These are phyloP conservation scores for Beauveria brongniartii DNA, from an alignment of 2,329 filamentous ascomycete genomes.

Conservation along the genomic window DNA sequence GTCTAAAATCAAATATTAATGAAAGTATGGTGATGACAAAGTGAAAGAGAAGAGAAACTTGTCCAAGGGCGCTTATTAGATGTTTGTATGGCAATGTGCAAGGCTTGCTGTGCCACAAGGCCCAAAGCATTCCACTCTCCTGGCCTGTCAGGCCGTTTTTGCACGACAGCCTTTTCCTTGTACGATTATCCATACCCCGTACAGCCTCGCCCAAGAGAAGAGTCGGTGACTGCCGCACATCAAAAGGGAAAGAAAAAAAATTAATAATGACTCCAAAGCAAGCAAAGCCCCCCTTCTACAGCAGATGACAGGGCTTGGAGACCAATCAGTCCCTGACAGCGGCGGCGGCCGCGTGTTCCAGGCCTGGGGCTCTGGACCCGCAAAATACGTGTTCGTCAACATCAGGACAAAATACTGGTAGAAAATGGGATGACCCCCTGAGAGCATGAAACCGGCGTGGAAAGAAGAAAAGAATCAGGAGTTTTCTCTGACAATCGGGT, in stretches of 20 bases:
- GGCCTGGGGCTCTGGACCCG: background rate
- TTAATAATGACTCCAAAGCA: too few species aligned
- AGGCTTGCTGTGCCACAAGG: background rate
- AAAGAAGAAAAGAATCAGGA: background rate
- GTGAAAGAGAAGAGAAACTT: background rate
- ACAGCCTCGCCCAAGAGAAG: background rate
- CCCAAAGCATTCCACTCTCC: too few species aligned
- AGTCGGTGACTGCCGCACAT: background rate
- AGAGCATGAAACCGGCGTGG: background rate
- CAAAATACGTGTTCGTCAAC: constrained; percentile 3
- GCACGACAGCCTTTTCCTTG: background rate
- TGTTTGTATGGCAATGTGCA: background rate
- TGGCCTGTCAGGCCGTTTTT: background rate
- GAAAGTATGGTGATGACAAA: background rate
- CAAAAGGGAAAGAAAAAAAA: background rate
- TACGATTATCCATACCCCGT: background rate
- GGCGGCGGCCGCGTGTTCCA: constrained; percentile 1
- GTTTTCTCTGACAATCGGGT: background rate
- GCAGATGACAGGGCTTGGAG: background rate
- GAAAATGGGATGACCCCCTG: background rate
- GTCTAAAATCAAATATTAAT: background rate
- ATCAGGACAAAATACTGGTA: background rate
- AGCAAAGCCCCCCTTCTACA: background rate
- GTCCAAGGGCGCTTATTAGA: background rate
- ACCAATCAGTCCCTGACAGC: constrained; percentile 7